These are phyloP conservation scores for Cutaneotrichosporon spelunceum DNA, from an alignment of 1,284 basidiomycete genomes.

Conservation along the genomic window DNA sequence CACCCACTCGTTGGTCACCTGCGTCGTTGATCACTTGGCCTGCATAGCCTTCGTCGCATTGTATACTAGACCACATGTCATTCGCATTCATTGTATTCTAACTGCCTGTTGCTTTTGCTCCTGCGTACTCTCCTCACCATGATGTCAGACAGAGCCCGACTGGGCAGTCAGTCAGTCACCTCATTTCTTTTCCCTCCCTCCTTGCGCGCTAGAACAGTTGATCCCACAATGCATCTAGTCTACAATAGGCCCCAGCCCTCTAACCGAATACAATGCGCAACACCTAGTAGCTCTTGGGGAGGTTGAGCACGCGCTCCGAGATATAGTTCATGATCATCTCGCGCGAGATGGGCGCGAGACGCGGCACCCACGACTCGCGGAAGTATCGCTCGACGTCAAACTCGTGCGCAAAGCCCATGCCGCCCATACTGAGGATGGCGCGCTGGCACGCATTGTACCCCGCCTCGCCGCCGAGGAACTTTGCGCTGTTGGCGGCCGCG, in stretches of 20 bases:
- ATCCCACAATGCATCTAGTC: conserved; percentile 10
- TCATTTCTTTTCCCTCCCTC: too few relatives aligned
- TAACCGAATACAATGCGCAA: background rate
- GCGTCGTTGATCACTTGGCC: too few relatives aligned
- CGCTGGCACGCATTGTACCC: conserved; percentile 22
- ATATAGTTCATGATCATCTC: conserved; percentile 27
- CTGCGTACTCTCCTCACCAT: background rate
- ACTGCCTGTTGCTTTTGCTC: background rate
- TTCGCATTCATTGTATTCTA: background rate
- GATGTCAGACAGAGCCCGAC: too few relatives aligned
- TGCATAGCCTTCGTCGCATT: background rate
- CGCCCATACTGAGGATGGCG: conserved; percentile 22
- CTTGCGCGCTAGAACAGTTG: background rate
- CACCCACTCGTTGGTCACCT: too few relatives aligned
- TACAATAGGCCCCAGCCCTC: conserved; percentile 1
- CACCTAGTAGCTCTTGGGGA: conserved; percentile 26
- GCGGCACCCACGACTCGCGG: conserved; percentile 23
- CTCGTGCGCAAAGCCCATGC: conserved; percentile 24
- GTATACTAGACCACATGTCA: background rate
- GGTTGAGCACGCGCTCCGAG: conserved; percentile 21
- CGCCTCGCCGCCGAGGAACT: conserved; percentile 24
- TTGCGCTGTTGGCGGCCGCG: conserved; percentile 21
- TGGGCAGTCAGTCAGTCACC: background rate
- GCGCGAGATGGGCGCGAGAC: conserved; percentile 21
- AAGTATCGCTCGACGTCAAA: conserved; percentile 25